These are phyloP conservation scores for Rhodotorula sp. DNA, from an alignment of 1,284 basidiomycete species.

Conservation along the genomic window DNA sequence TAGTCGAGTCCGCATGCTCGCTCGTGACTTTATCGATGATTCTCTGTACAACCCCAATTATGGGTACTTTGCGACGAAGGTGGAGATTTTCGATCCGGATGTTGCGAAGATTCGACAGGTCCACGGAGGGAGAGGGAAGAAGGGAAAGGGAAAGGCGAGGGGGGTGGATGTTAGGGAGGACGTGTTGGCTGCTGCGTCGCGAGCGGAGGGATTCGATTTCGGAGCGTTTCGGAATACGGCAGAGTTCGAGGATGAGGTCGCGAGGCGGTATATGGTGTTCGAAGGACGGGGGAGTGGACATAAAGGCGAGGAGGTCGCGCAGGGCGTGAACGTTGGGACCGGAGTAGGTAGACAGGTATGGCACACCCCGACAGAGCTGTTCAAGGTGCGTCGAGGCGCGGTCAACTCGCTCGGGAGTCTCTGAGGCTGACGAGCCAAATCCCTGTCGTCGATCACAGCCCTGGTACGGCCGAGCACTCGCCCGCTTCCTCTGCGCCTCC, in stretches of 20 bases:
- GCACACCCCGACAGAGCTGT: constrained; percentile 98
- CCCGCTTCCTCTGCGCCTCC: constrained; percentile 79
- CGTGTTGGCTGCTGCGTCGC: constrained; percentile 28
- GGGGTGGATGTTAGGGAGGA: constrained; percentile 20
- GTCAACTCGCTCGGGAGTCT: background rate
- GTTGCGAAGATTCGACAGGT: background rate
- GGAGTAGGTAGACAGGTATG: constrained; percentile 82
- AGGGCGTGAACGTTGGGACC: background rate
- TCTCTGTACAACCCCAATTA: constrained; percentile 95
- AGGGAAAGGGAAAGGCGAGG: constrained; percentile 46
- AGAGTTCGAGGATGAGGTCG: constrained; percentile 79
- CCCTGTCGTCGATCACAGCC: constrained; percentile 92
- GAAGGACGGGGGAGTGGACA: constrained; percentile 49
- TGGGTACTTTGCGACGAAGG: constrained; percentile 93
- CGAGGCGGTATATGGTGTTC: constrained; percentile 69
- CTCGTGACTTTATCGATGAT: constrained; percentile 95
- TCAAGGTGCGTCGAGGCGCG: constrained; percentile 66
- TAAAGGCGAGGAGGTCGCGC: constrained; percentile 53
- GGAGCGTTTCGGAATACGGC: constrained; percentile 61
- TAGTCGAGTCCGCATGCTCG: constrained; percentile 83
- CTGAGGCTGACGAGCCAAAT: constrained; percentile 51
- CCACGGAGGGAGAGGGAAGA: constrained; percentile 12
- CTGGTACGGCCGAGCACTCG: constrained; percentile 88
- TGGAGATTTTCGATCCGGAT: constrained; percentile 74
- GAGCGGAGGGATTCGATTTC: constrained; percentile 64